Conservation (phyloP, 129 eudicot genomes). For the Helianthus annuus region DNA sequence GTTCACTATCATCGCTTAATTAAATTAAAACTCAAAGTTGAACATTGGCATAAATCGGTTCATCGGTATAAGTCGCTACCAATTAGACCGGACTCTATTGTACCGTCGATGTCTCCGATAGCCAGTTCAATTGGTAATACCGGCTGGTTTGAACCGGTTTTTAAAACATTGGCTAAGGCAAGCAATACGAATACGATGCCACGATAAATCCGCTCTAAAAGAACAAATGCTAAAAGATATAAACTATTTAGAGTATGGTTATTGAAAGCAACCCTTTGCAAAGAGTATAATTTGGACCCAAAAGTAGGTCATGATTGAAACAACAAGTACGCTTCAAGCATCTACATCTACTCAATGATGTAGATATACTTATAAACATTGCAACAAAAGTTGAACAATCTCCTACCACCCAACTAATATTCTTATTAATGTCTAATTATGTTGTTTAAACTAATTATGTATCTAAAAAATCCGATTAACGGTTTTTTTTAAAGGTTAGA, state of each 20-base stretch:
- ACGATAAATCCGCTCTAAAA: neutral
- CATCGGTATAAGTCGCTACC: too few relatives aligned
- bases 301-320: slow-evolving; percentile 33
- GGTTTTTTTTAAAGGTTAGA: slow-evolving; percentile 8
- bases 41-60: too few relatives aligned
- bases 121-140: too few relatives aligned
- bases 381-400: slow-evolving; percentile 31
- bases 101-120: too few relatives aligned
- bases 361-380: slow-evolving; percentile 23
- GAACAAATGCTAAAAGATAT: slow-evolving; percentile 7
- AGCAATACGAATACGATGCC: slow-evolving; percentile 12
- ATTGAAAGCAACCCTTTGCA: slow-evolving; percentile 25
- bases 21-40: too few relatives aligned
- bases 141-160: too few relatives aligned
- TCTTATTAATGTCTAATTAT: slow-evolving; percentile 8
- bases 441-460: neutral
- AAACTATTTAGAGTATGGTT: neutral
- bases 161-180: neutral
- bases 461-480: neutral
- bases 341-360: slow-evolving; percentile 37
- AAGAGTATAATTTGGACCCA: slow-evolving; percentile 33
- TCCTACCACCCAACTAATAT: slow-evolving; percentile 32
- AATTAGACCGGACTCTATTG: too few relatives aligned
- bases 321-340: slow-evolving; percentile 39
- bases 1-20: too few relatives aligned